Conservation (phyloP, 2,329 filamentous ascomycete genomes). For the Gyromitra esculenta region DNA sequence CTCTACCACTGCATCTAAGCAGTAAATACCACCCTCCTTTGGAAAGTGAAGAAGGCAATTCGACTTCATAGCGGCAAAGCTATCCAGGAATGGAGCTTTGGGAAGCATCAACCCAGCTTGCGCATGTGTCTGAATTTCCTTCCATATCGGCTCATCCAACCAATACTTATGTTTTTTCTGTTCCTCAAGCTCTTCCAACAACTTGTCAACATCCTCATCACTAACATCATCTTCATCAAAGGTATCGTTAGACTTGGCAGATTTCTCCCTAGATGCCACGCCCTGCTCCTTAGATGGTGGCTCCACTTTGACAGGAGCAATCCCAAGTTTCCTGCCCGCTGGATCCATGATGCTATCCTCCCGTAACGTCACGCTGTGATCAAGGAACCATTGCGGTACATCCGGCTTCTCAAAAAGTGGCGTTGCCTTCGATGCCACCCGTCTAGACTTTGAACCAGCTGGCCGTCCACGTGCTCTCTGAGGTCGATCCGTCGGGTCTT, state of each 20-base stretch:
- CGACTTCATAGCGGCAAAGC: constrained; percentile 64
- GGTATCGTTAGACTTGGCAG: background rate
- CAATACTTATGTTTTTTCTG: constrained; percentile 59
- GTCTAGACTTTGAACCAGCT: constrained; percentile 37
- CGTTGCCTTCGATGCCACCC: constrained; percentile 19
- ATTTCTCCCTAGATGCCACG: background rate
- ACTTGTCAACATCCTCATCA: constrained; percentile 35
- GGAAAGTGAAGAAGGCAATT: constrained; percentile 71
- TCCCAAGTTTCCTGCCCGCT: constrained; percentile 52
- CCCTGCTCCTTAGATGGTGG: constrained; percentile 14
- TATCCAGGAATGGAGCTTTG: constrained; percentile 60
- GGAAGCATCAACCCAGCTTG: constrained; percentile 65
- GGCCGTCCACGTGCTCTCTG: constrained; percentile 42
- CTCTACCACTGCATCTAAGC: constrained; percentile 71
- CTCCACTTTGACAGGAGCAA: constrained; percentile 43
- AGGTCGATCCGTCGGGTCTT: constrained; percentile 29
- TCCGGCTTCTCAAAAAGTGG: constrained; percentile 60
- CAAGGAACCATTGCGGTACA: constrained; percentile 69
- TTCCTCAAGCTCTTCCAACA: constrained; percentile 57
- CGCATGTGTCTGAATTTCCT: constrained; percentile 65
- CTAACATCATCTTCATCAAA: background rate
- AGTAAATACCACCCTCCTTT: constrained; percentile 66
- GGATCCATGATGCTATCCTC: constrained; percentile 58
- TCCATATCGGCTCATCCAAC: constrained; percentile 62
- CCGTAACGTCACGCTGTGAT: constrained; percentile 64